A percentile compares a stretch with the other conserved stretches of the same genome.
phyloP scores from a whole-genome alignment of 345 rosid species.

The Syzygium jambos region DNA sequence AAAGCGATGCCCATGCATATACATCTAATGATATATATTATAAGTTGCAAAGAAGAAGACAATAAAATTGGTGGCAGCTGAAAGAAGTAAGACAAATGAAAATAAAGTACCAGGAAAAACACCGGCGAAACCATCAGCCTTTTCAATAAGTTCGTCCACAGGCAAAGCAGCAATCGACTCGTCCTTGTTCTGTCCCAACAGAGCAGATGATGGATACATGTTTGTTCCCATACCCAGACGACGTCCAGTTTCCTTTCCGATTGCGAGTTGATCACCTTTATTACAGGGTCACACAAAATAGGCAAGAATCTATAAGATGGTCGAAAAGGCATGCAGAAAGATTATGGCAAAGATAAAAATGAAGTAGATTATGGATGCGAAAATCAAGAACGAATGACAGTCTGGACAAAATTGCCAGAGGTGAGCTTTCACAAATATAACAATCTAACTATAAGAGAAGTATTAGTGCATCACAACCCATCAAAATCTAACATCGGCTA shows the following conservation, averaged over 20 bases:
- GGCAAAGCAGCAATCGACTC: constrained; percentile 51
- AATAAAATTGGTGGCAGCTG: neutral
- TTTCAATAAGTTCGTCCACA: constrained; percentile 50
- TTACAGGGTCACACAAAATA: neutral
- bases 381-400: neutral
- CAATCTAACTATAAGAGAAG: neutral
- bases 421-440: neutral
- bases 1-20: neutral
- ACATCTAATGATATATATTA: neutral
- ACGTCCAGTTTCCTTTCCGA: constrained; percentile 61
- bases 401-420: neutral
- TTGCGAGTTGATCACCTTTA: constrained; percentile 61
- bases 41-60: neutral
- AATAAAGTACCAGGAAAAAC: constrained; percentile 52
- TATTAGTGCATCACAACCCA: neutral
- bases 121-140: constrained; percentile 63
- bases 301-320: neutral
- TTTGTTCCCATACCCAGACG: constrained; percentile 68
- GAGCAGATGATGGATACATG: constrained; percentile 59
- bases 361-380: neutral
- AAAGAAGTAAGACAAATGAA: neutral
- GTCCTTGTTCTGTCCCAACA: constrained; percentile 56
- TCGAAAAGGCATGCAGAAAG: neutral
- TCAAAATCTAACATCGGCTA: neutral
- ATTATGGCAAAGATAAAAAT: neutral